These are phyloP conservation scores for Saccharomycopsis fermentans DNA, from an alignment of 805 yeast species.

Conservation along the genomic window DNA sequence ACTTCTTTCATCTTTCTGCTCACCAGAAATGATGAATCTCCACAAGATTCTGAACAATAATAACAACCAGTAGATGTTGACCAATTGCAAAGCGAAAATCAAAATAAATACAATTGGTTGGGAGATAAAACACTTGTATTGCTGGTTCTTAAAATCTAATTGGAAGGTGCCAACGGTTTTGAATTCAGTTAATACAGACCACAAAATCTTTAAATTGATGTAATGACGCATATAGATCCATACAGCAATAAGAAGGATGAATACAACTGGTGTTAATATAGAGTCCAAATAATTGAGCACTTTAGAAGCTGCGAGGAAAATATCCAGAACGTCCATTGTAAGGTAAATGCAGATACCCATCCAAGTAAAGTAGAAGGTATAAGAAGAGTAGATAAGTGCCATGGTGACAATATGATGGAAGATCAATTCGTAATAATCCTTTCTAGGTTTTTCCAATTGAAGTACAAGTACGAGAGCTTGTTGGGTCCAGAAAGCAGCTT, in stretches of 20 bases:
- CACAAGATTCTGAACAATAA: conserved; percentile 69
- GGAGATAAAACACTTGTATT: conserved; percentile 93
- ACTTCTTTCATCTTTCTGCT: conserved; percentile 71
- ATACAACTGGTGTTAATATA: conserved; percentile 49
- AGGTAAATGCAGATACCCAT: conserved; percentile 86
- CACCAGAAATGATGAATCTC: conserved; percentile 52
- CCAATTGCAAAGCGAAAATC: conserved; percentile 70
- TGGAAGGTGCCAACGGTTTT: conserved; percentile 72
- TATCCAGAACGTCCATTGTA: conserved; percentile 94
- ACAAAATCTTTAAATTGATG: conserved; percentile 67
- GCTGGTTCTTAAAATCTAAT: conserved; percentile 80
- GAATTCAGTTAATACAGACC: conserved; percentile 81
- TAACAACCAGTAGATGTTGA: conserved; percentile 81
- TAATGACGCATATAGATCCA: conserved; percentile 92
- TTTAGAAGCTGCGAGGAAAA: conserved; percentile 76
- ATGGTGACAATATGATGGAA: conserved; percentile 91
- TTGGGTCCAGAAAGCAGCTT: conserved; percentile 97
- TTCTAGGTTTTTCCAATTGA: conserved; percentile 90
- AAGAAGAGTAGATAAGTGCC: conserved; percentile 74
- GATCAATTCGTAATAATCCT: conserved; percentile 83
- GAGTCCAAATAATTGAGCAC: conserved; percentile 80
- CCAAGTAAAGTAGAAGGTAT: conserved; percentile 92
- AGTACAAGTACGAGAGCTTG: conserved; percentile 76
- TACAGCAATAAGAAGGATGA: conserved; percentile 50
- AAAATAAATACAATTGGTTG: conserved; percentile 79